Base-by-base conservation (phyloP, 2,329 filamentous ascomycete genomes). In the Pyrenochaeta sp. region DNA sequence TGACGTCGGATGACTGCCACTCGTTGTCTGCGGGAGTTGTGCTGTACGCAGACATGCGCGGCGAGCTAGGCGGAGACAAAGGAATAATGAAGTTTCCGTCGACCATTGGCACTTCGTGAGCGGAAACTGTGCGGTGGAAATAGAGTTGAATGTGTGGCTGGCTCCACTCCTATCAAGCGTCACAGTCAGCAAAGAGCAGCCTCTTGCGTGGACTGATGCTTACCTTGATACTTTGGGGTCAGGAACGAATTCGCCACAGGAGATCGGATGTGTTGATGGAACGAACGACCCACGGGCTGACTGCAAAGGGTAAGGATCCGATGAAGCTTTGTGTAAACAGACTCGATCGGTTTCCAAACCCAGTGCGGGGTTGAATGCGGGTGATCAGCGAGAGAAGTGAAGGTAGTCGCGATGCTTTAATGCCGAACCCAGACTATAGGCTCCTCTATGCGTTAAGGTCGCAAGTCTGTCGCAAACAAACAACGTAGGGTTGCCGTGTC, bases 61-160 rank as follows among this genome's bases (percentile, higher is more conserved):
- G 76, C 65, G 76, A 78, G 52, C 65, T 76, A 48, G 76, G 76
- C 56, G 76, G 76, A 65, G 76, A 78, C 58, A 77, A 63, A 58
- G 74, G 74, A 64, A 74, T 72, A 63, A 72, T 69, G 56, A 71
- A 69, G 63, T 67, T 74, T 69, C 70, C 71, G 67, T 73, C 68
- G 65, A 76, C 64, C 71, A 73, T 73, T 72, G 62, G 66, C 56
- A 55, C 60, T 64, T 68, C 62, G 44, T 36, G 42, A 51, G 57
- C 27, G 44, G 42, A 47, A 55, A 40, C 41, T 55, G 37, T 45
- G 38, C 31, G 52, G 48, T 48, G 40, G 46, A 44, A 43, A 48
- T 55, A 48, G 42, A 45, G 44, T 54, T 58, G 41, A 18, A 38
- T 51, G 34, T 57, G 47, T 55, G 51, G 55, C 58, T 60, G 51